Base-by-base conservation (phyloP, 2,329 filamentous ascomycete genomes). In the Pleomassaria siparia region DNA sequence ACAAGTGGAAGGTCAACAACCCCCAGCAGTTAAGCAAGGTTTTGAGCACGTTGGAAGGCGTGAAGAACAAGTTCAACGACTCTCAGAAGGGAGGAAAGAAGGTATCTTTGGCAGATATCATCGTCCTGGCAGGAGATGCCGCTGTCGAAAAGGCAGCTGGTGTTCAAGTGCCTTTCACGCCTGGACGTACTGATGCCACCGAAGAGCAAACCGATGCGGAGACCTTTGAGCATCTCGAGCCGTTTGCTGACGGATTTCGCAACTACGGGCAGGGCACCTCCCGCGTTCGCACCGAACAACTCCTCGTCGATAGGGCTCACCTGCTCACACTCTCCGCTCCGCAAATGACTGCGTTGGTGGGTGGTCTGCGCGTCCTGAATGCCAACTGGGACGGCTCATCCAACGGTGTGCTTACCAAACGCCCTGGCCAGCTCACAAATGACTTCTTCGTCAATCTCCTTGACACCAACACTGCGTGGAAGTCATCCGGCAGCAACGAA, bases 371-470 rank as follows among this genome's bases (percentile, higher is more conserved):
- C 57, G 80, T 77, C 1, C 75, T 91, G 43, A 81, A 83, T 64
- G 75, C 81, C 66, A 91, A 91, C 77, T 88, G 77, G 53, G 86
- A 91, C 58, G 84, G 84, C 33, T 88, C 86, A 0, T 65, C 75
- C 20, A 71, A 81, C 48, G 88, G 88, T 49, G 79, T 91, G 48
- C 77, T 91, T 63, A 91, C 88, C 47, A 76, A 78, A 58, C 77
- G 76, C 7, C 84, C 86, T 1, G 88, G 88, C 33, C 72, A 81
- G 58, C 77, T 91, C 60, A 88, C 83, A 63, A 90, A 88, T 71
- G 88, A 91, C 74, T 91, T 89, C 79, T 91, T 91, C 64, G 80
- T 88, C 71, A 90, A 91, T 74, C 77, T 91, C 1, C 80, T 91
- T 20, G 86, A 89, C 62, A 81, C 79, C 60, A 74, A 72, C 69